Base-by-base conservation (phyloP, 805 yeast species). In the Ogataea trehaloabstinens region DNA sequence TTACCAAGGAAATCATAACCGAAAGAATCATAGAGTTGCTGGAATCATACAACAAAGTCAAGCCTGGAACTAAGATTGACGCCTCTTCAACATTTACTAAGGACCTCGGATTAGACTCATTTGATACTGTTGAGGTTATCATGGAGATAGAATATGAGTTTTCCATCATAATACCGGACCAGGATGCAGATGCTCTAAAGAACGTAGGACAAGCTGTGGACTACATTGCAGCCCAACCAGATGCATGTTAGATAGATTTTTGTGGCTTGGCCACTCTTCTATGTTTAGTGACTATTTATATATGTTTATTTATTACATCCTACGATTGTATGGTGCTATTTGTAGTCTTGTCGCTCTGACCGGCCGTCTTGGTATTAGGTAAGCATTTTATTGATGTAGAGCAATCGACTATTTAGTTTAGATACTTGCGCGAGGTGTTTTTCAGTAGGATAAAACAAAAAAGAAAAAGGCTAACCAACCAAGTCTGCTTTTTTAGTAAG, bases 151-250 rank as follows among this genome's bases (percentile, higher is more conserved):
- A 82, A 62, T 81, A 78, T 60, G 78, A 82, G 61, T 80, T 80
- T 52, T 88, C 86, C 56, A 76, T 87, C 59, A 85, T 83, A 62
- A 79, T 86, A 59, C 88, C 95, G 25, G 96, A 88, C 69, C 82
- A 85, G 63, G 86, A 87, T 54, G 93, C 96, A 39, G 97, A 91
- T 63, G 90, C 85, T 61, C 82, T 93, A 65, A 88, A 85, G 71
- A 86, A 95, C 40, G 93, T 93, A 49, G 89, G 87, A 53, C 95
- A 90, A 70, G 95, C 96, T 44, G 78, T 90, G 48, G 88, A 89
- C 57, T 87, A 87, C 70, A 85, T 91, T 53, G 73, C 76, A 46
- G 76, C 81, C 53, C 85, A 84, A 65, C 75, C 80, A 27, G 74
- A 62, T 48, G 66, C 68, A 8, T 58, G 64, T 47, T 64, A 49